Base-by-base conservation (phyloP, 805 yeast species). In the Saturnispora sanitii region DNA sequence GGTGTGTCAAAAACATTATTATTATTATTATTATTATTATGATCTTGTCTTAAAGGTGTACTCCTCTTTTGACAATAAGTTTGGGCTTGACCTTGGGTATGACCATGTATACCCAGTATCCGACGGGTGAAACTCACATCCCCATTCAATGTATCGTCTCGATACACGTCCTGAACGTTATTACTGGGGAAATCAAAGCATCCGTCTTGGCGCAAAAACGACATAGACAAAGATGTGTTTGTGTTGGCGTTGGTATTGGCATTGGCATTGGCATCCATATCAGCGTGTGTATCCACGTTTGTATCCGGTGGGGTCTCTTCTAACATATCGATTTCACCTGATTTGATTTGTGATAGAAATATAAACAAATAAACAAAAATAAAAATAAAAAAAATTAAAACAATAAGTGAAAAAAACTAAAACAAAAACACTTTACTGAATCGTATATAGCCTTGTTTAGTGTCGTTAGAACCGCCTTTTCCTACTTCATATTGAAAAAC, bases 1-100 rank as follows among this genome's bases (percentile, higher is more conserved):
- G 49, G 46, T 2, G 49, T 43, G 32, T 45, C 49, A 16, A 45
- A 45, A 4, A 43, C 19, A 19, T 32, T 32, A 17, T 15, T 19
- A 32, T 32, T 13, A 18, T 20, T 20, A 32, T 18, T 32, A 19
- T 18, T 32, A 17, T 29, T 29, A 15, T 29, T 29, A 6, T 23
- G 6, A 11, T 7, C 6, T 23, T 23, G 9, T 7, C 26, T 23
- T 23, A 11, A 23, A 23, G 26, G 26, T 23, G 26, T 23, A 6
- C 26, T n/a, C n/a, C n/a, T n/a, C n/a, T n/a, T n/a, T n/a, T n/a
- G n/a, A n/a, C n/a, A n/a, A n/a, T n/a, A n/a, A 23, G 26, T 23
- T 7, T 23, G 26, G 11, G 9, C 11, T 11, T 23, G 26, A 23
- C 26, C 11, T 11, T 23, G 26, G 26, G 7, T 23, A 7, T 23